A percentile compares a stretch with the other conserved stretches of the same genome.
These are phyloP conservation scores for Patellifolia procumbens DNA, from an alignment of 179 eudicot species.

Conservation along the genomic window DNA sequence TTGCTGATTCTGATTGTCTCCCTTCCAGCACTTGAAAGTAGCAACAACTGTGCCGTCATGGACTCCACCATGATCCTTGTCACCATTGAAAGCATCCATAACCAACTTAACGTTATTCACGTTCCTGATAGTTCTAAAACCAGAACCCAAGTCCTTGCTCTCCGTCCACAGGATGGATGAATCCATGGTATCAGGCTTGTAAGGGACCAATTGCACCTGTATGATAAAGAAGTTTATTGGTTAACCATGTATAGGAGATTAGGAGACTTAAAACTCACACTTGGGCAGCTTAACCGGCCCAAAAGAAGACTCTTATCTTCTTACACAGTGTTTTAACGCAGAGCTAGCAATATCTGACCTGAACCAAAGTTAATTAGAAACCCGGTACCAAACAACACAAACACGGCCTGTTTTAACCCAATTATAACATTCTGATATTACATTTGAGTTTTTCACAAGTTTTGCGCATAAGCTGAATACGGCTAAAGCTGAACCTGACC, in stretches of 20 bases:
- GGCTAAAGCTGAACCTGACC: too few relatives aligned
- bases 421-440: too few relatives aligned
- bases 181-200: slow-evolving; percentile 53
- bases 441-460: too few relatives aligned
- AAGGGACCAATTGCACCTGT: slow-evolving; percentile 64
- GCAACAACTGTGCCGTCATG: slow-evolving; percentile 67
- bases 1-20: slow-evolving; percentile 78
- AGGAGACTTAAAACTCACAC: too few relatives aligned
- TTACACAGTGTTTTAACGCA: too few relatives aligned
- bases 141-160: slow-evolving; percentile 69
- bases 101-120: slow-evolving; percentile 64
- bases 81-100: slow-evolving; percentile 82
- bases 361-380: too few relatives aligned
- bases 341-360: too few relatives aligned
- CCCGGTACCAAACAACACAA: too few relatives aligned
- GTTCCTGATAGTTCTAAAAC: slow-evolving; percentile 65
- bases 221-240: background rate
- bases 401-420: too few relatives aligned
- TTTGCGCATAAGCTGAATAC: too few relatives aligned
- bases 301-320: too few relatives aligned
- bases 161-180: slow-evolving; percentile 74
- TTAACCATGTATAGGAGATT: background rate
- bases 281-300: too few relatives aligned
- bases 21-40: slow-evolving; percentile 70
- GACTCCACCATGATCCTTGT: slow-evolving; percentile 81